Evolutionary conservation across 495 filamentous ascomycete species (phyloP), one percentile per base, ranked within the genome.

Genomic region (Astrothelium subdiscretum): DNA sequence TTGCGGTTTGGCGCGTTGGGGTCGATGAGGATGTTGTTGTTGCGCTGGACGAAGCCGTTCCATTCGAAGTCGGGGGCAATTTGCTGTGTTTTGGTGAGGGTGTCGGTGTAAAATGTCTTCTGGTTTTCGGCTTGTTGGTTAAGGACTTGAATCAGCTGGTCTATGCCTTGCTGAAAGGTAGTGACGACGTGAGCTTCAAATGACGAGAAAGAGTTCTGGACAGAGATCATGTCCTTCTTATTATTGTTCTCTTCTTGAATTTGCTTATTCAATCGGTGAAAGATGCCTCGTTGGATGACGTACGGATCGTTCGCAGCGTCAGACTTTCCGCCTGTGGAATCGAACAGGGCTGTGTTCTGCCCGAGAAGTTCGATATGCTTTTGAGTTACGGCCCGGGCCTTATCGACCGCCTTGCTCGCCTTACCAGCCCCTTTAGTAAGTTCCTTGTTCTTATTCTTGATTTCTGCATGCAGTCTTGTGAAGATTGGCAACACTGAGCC

Each of bases 311-410:
- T 83, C 3, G 74, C 66, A 5, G 86, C 78, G 18, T 85, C 80
- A 58, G 87, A 69, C 70, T 87, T 89, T 24, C 81, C 83, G 10
- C 85, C 84, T 4, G 78, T 79, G 4, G 87, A 84, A 63, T 92
- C 87, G 70, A 87, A 89, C 4, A 81, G 70, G 6, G 90, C 89
- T 0, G 89, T 84, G 65, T 91, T 81, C 75, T 92, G 88, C 58
- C 87, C 91, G 0, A 97, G 83, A 31, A 95, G 83, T 74, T 98
- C 92, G 60, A 98, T 95, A 66, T 97, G 89, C 77, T 92, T 95
- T 80, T 97, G 94, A 1, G 92, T 97, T 12, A 76, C 71, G 65
- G 83, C 82, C 59, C 95, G 87, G 24, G 91, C 87, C 76, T 95
- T 97, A 57, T 95, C 89, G 31, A 97, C 91, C 22, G 87, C 85